Percentiles rank a stretch among this genome's conserved stretches.
phyloP scores from a whole-genome alignment of 2,329 filamentous ascomycete genomes.

The Lecanosticta acicola region DNA sequence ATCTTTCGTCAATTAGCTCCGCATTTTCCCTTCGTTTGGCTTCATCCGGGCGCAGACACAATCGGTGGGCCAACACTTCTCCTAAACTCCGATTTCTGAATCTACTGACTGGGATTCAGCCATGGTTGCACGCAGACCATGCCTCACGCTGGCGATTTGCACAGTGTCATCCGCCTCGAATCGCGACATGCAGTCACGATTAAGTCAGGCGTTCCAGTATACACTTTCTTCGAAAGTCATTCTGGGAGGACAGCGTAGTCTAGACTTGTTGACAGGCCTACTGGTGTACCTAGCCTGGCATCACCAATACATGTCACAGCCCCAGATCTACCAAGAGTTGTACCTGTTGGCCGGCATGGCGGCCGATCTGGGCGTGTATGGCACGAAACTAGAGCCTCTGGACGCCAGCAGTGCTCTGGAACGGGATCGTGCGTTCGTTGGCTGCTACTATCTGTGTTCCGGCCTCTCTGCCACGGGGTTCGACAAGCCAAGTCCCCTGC shows the following conservation, averaged over 20 bases:
- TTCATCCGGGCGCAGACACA: conserved; percentile 16
- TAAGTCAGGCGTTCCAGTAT: conserved; percentile 24
- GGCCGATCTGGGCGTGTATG: conserved; percentile 25
- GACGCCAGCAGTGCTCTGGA: conserved; percentile 17
- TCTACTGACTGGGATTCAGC: too few species aligned
- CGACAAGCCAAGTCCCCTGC: conserved; percentile 22
- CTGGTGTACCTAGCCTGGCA: conserved; percentile 25
- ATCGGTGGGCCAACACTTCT: conserved; percentile 7
- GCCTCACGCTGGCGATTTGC: conserved; percentile 25
- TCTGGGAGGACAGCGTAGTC: conserved; percentile 21
- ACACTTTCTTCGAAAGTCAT: conserved; percentile 23
- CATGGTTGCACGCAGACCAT: conserved; percentile 21
- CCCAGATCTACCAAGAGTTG: conserved; percentile 23
- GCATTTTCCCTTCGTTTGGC: conserved; percentile 24
- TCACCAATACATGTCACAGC: conserved; percentile 24
- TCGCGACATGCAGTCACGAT: conserved; percentile 18
- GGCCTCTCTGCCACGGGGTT: conserved; percentile 21
- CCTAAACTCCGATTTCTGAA: too few species aligned
- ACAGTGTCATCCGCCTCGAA: conserved; percentile 19
- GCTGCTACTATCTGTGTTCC: conserved; percentile 25
- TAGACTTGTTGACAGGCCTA: conserved; percentile 25
- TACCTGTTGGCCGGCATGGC: conserved; percentile 25
- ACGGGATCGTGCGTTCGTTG: conserved; percentile 23
- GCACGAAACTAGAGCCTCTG: conserved; percentile 7
- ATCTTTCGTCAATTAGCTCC: conserved; percentile 20